These are phyloP conservation scores for Penicillium italicum DNA, from an alignment of 2,329 filamentous ascomycete genomes.

Conservation along the genomic window DNA sequence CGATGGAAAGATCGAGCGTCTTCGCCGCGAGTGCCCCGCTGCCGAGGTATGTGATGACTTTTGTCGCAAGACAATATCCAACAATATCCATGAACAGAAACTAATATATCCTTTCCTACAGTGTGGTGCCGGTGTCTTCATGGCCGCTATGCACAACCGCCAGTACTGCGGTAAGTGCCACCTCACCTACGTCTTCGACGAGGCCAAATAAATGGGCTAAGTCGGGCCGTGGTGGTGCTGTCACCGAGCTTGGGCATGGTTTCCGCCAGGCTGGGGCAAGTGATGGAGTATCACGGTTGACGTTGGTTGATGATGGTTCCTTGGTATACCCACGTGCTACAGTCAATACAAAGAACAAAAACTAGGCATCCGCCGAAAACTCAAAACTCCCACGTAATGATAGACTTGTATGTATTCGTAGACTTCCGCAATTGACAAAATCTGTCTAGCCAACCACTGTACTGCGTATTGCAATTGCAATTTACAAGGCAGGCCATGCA, in stretches of 20 bases:
- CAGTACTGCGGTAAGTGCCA: constrained; percentile 85
- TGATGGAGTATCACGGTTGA: constrained; percentile 18
- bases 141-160: constrained; percentile 99
- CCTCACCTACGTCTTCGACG: constrained; percentile 68
- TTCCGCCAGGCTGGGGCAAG: constrained; percentile 8
- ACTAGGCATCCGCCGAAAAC: constrained; percentile 12
- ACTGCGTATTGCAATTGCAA: not conserved
- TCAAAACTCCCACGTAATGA: constrained; percentile 1
- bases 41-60: constrained; percentile 66
- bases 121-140: constrained; percentile 99
- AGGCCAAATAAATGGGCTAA: constrained; percentile 52
- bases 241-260: constrained; percentile 13
- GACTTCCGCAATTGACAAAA: not conserved
- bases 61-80: not conserved
- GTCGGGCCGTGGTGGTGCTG: constrained; percentile 16
- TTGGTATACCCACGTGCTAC: constrained; percentile 12
- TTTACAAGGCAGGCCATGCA: not conserved
- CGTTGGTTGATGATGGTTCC: constrained; percentile 15
- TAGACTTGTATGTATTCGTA: not conserved
- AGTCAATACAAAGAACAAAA: constrained; percentile 18
- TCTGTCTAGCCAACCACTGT: not conserved
- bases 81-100: constrained; percentile 5
- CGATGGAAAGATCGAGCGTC: constrained; percentile 99
- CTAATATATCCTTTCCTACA: constrained; percentile 44
- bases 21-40: constrained; percentile 93